Conservation (phyloP, 257 asterid species). For the Nicotiana tabacum region DNA sequence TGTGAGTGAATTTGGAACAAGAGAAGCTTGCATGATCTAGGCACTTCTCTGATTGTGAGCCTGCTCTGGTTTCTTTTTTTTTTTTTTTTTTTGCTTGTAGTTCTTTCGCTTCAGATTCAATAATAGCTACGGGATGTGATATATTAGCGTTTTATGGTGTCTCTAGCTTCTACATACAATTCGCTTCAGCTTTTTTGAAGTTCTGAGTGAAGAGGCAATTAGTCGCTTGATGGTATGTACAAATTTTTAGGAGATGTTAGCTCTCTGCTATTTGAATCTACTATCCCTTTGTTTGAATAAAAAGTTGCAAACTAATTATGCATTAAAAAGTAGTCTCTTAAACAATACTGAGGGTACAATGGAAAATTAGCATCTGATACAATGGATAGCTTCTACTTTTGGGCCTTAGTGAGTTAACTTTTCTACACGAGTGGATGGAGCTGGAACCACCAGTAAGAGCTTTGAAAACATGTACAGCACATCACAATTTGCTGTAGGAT, state of each 20-base stretch:
- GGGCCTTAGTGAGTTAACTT: background rate
- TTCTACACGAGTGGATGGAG: background rate
- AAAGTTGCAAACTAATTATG: background rate
- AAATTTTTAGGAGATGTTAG: background rate
- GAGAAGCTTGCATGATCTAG: background rate
- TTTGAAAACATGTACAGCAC: background rate
- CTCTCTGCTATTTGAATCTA: background rate
- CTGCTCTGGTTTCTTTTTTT: background rate
- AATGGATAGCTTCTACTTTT: background rate
- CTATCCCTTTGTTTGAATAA: background rate
- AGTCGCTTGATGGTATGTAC: background rate
- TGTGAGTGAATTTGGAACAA: background rate
- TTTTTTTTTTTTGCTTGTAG: background rate
- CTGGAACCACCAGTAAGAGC: background rate
- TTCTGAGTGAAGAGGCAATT: background rate
- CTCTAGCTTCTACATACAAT: background rate
- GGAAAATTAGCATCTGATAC: background rate
- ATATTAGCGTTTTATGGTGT: background rate
- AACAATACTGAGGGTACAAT: background rate
- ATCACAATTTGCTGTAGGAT: constrained; percentile 1
- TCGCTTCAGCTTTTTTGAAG: background rate
- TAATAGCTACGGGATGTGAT: background rate
- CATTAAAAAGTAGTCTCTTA: background rate
- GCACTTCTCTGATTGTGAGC: background rate
- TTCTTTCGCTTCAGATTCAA: background rate